phyloP scores from a whole-genome alignment of 768 basidiomycete species.

The Hypsizygus marmoreus region DNA sequence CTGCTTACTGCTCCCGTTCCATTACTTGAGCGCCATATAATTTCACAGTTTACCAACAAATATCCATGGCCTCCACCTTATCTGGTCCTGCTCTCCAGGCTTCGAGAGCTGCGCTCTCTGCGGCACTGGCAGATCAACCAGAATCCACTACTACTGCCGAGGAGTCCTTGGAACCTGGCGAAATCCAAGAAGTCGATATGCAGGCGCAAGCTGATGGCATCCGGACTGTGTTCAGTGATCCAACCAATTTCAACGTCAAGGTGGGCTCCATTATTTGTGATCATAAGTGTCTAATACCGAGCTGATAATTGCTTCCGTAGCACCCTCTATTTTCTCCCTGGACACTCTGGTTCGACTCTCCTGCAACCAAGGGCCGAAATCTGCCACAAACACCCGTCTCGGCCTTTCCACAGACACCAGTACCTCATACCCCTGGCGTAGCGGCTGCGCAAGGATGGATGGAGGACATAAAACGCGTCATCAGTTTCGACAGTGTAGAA shows the following conservation, averaged over 20 bases:
- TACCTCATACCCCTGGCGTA: slow-evolving; percentile 71
- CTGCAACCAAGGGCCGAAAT: slow-evolving; percentile 86
- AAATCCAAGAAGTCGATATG: slow-evolving; percentile 88
- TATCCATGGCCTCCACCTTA: slow-evolving; percentile 51
- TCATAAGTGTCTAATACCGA: no score
- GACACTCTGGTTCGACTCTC: slow-evolving; percentile 99
- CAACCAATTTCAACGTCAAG: slow-evolving; percentile 95
- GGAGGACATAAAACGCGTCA: slow-evolving; percentile 97
- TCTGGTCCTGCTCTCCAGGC: slow-evolving; percentile 72
- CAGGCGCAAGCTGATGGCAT: slow-evolving; percentile 79
- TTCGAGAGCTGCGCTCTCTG: slow-evolving; percentile 74
- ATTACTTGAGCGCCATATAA: slow-evolving; percentile 9
- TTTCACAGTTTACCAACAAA: slow-evolving; percentile 24
- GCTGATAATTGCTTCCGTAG: slow-evolving; percentile 44
- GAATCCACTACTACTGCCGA: slow-evolving; percentile 33
- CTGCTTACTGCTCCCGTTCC: slow-evolving; percentile 6
- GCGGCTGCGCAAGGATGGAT: slow-evolving; percentile 91
- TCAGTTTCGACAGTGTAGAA: slow-evolving; percentile 94
- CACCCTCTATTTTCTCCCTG: slow-evolving; percentile 93
- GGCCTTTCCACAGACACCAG: slow-evolving; percentile 75
- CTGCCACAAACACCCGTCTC: slow-evolving; percentile 81
- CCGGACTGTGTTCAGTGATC: slow-evolving; percentile 92
- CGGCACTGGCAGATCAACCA: slow-evolving; percentile 63
- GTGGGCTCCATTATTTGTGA: no score
- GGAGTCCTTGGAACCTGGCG: slow-evolving; percentile 67